Conservation (phyloP, 2,329 filamentous ascomycete species). For the Metarhizium robertsii region DNA sequence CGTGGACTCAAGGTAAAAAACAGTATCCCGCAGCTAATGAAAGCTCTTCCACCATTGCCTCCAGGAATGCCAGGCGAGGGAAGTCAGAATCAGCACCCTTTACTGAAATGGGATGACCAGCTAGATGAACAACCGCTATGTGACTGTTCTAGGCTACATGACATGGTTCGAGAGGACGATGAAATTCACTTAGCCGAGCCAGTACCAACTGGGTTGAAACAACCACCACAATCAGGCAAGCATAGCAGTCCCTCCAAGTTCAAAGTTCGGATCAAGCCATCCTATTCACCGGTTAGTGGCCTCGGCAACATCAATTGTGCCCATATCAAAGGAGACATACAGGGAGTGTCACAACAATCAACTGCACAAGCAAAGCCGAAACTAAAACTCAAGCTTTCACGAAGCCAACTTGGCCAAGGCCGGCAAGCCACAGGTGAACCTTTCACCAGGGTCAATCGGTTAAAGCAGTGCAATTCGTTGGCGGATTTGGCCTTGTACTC, state of each 20-base stretch:
- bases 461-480: conserved; percentile 24
- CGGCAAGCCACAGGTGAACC: conserved; percentile 8
- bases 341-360: not conserved
- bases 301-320: not conserved
- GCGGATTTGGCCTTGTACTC: conserved; percentile 18
- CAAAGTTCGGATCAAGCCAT: conserved; percentile 18
- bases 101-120: not conserved
- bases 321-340: not conserved
- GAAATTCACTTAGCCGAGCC: not conserved
- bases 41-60: conserved; percentile 38
- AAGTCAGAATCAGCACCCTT: not conserved
- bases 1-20: conserved; percentile 36
- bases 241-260: conserved; percentile 14
- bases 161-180: not conserved
- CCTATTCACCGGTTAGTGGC: conserved; percentile 8
- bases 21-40: conserved; percentile 43
- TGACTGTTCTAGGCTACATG: not conserved
- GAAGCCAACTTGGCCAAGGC: conserved; percentile 16
- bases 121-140: not conserved
- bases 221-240: not conserved
- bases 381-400: conserved; percentile 25
- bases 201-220: not conserved
- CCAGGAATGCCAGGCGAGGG: conserved; percentile 11
- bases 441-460: conserved; percentile 12
- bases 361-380: conserved; percentile 13